Base-by-base conservation (phyloP, 805 yeast species). In the Lachancea lanzarotensis region DNA sequence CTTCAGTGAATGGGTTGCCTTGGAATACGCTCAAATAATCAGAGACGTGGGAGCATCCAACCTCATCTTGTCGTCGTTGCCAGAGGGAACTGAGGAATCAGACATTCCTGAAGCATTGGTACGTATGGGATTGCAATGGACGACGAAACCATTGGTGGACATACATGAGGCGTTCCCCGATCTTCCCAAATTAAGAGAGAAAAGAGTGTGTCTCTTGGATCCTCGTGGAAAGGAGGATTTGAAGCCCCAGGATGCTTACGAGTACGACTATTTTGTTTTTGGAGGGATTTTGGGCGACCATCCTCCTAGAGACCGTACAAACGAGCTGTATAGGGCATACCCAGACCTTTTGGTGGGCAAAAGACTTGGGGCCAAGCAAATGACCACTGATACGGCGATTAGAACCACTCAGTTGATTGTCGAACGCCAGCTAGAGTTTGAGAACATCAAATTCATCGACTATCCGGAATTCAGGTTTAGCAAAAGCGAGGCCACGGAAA, bases 361-460 rank as follows among this genome's bases (percentile, higher is more conserved):
- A 68, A 76, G 96, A 62, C 72, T 91, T 43, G 98, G 96, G 2
- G 76, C 72, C 42, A 76, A 84, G 52, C 98, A 91, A 63, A 93
- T 91, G 98, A 88, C 98, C 15, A 91, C 98, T 0, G 98, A 91
- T 61, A 91, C 98, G 1, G 98, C 98, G 0, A 83, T 93, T 29
- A 78, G 98, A 65, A 88, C 95, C 16, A 88, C 97, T 1, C 89
- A 88, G 56, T 60, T 75, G 37, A 90, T 91, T 25, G 69, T 87
- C n/a, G 79, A 81, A 47, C 74, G 76, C 35, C 67, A 73, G 43
- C 69, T 55, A 1, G 60, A 64, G 19, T 84, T 91, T 55, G 85
- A 84, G 50, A 76, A 84, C 42, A 87, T 93, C 50, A 76, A 78
- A 45, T 91, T 87, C 62, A 79, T 91, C 42, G 98, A 93, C 63